phyloP scores from a whole-genome alignment of 495 filamentous ascomycete genomes.

The Xylaria intraflava region DNA sequence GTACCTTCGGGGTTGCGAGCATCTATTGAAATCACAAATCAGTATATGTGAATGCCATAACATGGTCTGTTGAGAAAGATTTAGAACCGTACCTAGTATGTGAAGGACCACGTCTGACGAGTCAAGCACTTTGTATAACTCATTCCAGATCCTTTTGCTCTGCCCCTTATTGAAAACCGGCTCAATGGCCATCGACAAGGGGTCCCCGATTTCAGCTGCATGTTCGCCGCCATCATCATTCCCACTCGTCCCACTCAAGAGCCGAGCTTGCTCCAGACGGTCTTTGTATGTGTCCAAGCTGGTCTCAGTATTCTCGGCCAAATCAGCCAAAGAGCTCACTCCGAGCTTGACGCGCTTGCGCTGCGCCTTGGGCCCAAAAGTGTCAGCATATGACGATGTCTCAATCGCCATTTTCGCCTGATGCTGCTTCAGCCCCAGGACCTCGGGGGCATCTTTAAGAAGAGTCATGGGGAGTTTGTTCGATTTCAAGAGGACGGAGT shows the following conservation, averaged over 20 bases:
- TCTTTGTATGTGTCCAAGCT: slow-evolving; percentile 75
- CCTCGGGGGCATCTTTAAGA: slow-evolving; percentile 56
- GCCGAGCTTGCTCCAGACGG: slow-evolving; percentile 61
- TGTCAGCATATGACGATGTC: slow-evolving; percentile 74
- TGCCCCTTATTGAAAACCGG: slow-evolving; percentile 92
- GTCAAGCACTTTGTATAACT: slow-evolving; percentile 93
- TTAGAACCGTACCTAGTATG: slow-evolving; percentile 45
- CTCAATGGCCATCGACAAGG: slow-evolving; percentile 66
- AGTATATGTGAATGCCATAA: not conserved
- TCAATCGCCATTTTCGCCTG: slow-evolving; percentile 91
- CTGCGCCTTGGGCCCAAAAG: slow-evolving; percentile 89
- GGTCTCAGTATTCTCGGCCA: slow-evolving; percentile 70
- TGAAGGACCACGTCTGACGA: slow-evolving; percentile 95
- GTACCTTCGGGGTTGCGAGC: slow-evolving; percentile 88
- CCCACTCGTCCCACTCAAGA: slow-evolving; percentile 62
- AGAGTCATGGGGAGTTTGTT: slow-evolving; percentile 87
- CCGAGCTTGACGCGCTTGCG: slow-evolving; percentile 84
- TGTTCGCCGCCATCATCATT: slow-evolving; percentile 41
- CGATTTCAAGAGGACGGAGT: slow-evolving; percentile 82
- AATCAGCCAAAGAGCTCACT: slow-evolving; percentile 70
- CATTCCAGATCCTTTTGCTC: slow-evolving; percentile 94
- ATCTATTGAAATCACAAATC: slow-evolving; percentile 37
- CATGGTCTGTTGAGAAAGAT: not conserved
- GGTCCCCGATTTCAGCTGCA: slow-evolving; percentile 43
- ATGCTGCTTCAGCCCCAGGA: slow-evolving; percentile 80